Conservation (phyloP, 2,329 filamentous ascomycete genomes). For the Sarocladium oryzae region DNA sequence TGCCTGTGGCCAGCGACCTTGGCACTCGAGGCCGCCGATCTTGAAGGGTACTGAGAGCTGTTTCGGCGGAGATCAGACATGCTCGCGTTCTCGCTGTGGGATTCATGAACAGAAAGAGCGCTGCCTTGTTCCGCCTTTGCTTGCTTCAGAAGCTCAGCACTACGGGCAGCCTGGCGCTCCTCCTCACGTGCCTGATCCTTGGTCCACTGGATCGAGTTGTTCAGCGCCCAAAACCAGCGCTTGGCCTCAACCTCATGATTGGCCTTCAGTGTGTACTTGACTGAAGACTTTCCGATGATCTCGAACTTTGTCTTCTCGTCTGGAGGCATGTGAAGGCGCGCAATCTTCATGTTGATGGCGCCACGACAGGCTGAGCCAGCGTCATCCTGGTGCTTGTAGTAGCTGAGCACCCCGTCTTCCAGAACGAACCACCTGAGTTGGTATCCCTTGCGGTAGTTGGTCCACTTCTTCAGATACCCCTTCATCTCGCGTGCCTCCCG, state of each 20-base stretch:
- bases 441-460: slow-evolving; percentile 95
- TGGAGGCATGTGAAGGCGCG: slow-evolving; percentile 87
- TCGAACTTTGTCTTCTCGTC: slow-evolving; percentile 98
- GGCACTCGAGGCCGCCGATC: slow-evolving; percentile 20
- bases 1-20: slow-evolving; percentile 26
- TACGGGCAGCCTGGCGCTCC: slow-evolving; percentile 66
- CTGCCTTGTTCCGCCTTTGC: slow-evolving; percentile 68
- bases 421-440: slow-evolving; percentile 97
- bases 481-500: slow-evolving; percentile 96
- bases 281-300: slow-evolving; percentile 94
- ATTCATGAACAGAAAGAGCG: slow-evolving; percentile 38
- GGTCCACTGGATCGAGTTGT: slow-evolving; percentile 97
- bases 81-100: slow-evolving; percentile 47
- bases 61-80: slow-evolving; percentile 36
- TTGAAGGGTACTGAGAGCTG: slow-evolving; percentile 37
- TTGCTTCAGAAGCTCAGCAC: slow-evolving; percentile 68
- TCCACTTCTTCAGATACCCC: slow-evolving; percentile 99
- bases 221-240: slow-evolving; percentile 97
- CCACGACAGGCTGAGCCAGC: slow-evolving; percentile 92
- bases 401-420: slow-evolving; percentile 93
- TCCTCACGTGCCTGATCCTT: slow-evolving; percentile 96
- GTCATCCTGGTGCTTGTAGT: slow-evolving; percentile 99
- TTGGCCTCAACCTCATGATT: slow-evolving; percentile 98
- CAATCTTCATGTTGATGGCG: slow-evolving; percentile 98
- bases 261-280: slow-evolving; percentile 96